Evolutionary conservation across 23 red algal genomes (phyloP).

Genomic region (Gracilariopsis chorda): DNA sequence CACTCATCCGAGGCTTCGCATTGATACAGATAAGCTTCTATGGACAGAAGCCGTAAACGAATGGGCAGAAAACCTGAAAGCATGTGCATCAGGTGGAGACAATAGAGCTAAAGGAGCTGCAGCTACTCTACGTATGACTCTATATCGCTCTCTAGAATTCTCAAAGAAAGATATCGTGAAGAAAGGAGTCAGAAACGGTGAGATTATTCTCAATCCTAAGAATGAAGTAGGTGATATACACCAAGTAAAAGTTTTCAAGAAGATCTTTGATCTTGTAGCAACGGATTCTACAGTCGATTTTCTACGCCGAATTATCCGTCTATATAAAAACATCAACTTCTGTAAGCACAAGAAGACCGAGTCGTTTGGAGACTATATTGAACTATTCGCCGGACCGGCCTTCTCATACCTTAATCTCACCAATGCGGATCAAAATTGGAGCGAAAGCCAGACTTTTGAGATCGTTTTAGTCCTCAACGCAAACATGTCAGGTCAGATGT

Average conservation of each 20-base stretch:
- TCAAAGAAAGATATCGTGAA: background rate
- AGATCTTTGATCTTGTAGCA: slow-evolving; percentile 13
- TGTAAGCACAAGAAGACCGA: background rate
- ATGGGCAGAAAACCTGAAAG: background rate
- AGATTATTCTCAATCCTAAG: background rate
- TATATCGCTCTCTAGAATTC: slow-evolving; percentile 2
- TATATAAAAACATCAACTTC: background rate
- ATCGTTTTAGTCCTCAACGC: background rate
- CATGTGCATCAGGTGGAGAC: background rate
- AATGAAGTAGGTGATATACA: too few relatives aligned
- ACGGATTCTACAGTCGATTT: background rate
- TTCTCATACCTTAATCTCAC: background rate
- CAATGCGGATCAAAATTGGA: background rate
- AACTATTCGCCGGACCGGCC: background rate
- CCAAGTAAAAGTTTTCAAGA: background rate
- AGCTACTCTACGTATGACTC: background rate
- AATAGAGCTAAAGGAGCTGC: slow-evolving; percentile 11
- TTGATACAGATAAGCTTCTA: slow-evolving; percentile 10
- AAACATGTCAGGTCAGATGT: background rate
- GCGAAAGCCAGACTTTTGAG: background rate
- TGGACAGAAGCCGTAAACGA: background rate
- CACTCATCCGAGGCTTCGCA: background rate
- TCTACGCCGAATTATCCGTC: background rate
- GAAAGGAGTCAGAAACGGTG: background rate
- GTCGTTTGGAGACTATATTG: background rate